Percentiles rank a stretch among this genome's conserved stretches.
Conservation (phyloP, 306 rosid genomes). For the Prunus davidiana region DNA sequence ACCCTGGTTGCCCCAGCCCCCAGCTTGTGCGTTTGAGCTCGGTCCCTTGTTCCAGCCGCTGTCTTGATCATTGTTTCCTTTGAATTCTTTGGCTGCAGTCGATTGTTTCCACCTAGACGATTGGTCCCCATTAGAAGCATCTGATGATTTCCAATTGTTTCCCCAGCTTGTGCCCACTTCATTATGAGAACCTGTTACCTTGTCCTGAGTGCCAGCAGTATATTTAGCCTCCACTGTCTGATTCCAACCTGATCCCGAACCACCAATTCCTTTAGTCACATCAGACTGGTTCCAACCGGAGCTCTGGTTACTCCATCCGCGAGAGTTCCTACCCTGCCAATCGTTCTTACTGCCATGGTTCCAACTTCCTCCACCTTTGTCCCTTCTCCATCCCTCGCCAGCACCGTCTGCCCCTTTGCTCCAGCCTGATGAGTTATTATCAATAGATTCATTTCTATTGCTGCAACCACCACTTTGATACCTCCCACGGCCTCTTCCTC, state of each 20-base stretch:
- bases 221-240: slow-evolving; percentile 19
- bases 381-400: slow-evolving; percentile 38
- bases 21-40: slow-evolving; percentile 14
- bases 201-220: slow-evolving; percentile 1
- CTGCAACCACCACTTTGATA: slow-evolving; percentile 55
- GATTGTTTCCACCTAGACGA: no score
- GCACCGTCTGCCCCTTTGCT: slow-evolving; percentile 33
- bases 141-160: slow-evolving; percentile 28
- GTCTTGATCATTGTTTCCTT: not conserved
- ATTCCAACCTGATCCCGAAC: slow-evolving; percentile 40
- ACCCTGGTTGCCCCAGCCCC: slow-evolving; percentile 20
- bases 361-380: slow-evolving; percentile 45
- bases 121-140: slow-evolving; percentile 19
- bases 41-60: slow-evolving; percentile 15
- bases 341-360: slow-evolving; percentile 32
- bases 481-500: slow-evolving; percentile 35
- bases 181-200: no score
- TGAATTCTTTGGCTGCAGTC: no score
- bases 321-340: slow-evolving; percentile 28
- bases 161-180: not conserved
- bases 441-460: slow-evolving; percentile 27
- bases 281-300: no score
- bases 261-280: slow-evolving; percentile 15
- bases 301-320: no score
- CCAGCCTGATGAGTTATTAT: slow-evolving; percentile 44